Base-by-base conservation (phyloP, 805 yeast genomes). In the Spathaspora sp. region DNA sequence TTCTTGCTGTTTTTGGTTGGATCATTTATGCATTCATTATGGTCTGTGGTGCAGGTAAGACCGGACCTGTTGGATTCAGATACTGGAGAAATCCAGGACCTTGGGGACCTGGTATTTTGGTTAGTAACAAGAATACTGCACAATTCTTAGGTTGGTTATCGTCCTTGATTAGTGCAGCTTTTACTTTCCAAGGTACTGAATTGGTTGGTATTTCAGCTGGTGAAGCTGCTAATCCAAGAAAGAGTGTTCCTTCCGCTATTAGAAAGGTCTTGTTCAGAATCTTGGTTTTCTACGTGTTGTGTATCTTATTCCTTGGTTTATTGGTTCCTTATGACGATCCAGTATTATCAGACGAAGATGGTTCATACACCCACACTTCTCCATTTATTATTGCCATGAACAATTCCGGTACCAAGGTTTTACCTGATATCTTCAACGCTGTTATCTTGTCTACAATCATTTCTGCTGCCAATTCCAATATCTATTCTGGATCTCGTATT, bases 81-180 rank as follows among this genome's bases (percentile, higher is more conserved):
- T 86, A 86, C 67, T 86, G 92, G 93, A 80, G 89, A 69, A 66
- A 86, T 61, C 90, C 91, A 12, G 90, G 90, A 56, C 79, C 89
- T 10, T 83, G 87, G 83, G 87, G 89, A 46, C 82, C 80, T 46
- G 89, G 89, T 48, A 76, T 78, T 38, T 66, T 79, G 35, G 81
- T 82, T 11, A 20, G 40, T 7, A 72, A 80, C 61, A 60, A 59
- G 8, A 71, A 74, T 54, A 81, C 85, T 46, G 87, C 76, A 48
- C 75, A 84, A 63, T 84, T 86, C 61, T 68, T 85, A 48, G 89
- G 89, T 48, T 85, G 87, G 86, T 78, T 85, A 49, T 74, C 83
- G 9, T 85, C 90, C 5, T 73, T 86, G 60, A 77, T 86, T 55
- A 81, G 80, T 52, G 89, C 92, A 38, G 87, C 88, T n/a, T 87